These are phyloP conservation scores for Spiraea crenata DNA, from an alignment of 331 rosid genomes.

Conservation along the genomic window DNA sequence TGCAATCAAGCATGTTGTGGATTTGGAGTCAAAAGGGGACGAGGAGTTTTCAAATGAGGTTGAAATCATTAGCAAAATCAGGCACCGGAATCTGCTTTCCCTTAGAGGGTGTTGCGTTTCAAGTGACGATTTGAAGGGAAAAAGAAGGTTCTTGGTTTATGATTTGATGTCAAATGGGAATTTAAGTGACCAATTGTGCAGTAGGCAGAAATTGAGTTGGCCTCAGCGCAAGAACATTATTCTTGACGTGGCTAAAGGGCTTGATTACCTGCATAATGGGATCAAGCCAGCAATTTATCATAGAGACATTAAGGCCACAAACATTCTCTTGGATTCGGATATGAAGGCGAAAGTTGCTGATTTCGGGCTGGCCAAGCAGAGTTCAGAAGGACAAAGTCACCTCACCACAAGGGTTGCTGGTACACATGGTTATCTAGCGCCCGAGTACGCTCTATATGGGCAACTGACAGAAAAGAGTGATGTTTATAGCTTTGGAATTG, in stretches of 20 bases:
- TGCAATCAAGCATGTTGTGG: constrained; percentile 61
- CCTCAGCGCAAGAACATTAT: constrained; percentile 76
- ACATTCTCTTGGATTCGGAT: constrained; percentile 64
- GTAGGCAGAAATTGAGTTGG: constrained; percentile 48
- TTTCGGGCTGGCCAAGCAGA: constrained; percentile 75
- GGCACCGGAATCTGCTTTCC: constrained; percentile 71
- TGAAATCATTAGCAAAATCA: constrained; percentile 71
- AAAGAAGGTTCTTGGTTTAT: constrained; percentile 72
- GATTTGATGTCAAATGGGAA: constrained; percentile 78
- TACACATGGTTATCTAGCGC: constrained; percentile 80
- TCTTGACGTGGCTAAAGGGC: constrained; percentile 81
- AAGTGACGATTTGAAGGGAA: constrained; percentile 53
- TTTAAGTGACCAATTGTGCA: constrained; percentile 51
- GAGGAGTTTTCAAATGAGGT: constrained; percentile 81
- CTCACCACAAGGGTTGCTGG: constrained; percentile 81
- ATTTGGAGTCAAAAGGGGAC: constrained; percentile 60
- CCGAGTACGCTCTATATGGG: constrained; percentile 81
- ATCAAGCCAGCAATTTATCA: constrained; percentile 81
- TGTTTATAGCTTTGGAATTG: constrained; percentile 79
- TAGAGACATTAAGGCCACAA: constrained; percentile 73
- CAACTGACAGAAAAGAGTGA: constrained; percentile 78
- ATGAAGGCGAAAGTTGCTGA: constrained; percentile 76
- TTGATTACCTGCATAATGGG: constrained; percentile 71
- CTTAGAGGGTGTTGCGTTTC: constrained; percentile 77
- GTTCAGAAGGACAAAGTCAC: constrained; percentile 63